A percentile compares a stretch with the other conserved stretches of the same genome.
These are phyloP conservation scores for Ceratocystis colombiana DNA, from an alignment of 2,329 filamentous ascomycete genomes.

Conservation along the genomic window DNA sequence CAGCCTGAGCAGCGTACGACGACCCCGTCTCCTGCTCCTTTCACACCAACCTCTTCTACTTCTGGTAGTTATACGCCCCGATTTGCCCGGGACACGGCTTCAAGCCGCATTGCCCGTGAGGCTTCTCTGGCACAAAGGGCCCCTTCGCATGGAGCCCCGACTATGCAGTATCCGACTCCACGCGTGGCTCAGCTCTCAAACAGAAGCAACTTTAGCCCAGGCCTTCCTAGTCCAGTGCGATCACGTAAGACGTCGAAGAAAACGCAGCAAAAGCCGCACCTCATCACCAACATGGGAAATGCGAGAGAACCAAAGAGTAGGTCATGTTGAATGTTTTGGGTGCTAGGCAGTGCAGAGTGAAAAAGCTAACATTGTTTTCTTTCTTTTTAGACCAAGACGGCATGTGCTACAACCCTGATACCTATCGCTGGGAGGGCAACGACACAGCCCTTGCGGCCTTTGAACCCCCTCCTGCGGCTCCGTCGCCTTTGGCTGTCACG, in stretches of 20 bases:
- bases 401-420: constrained; percentile 87
- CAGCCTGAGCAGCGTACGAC: constrained; percentile 42
- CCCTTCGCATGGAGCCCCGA: constrained; percentile 40
- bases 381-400: constrained; percentile 63
- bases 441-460: constrained; percentile 76
- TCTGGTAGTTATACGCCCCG: constrained; percentile 43
- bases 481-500: constrained; percentile 39
- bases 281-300: constrained; percentile 74
- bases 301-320: constrained; percentile 69
- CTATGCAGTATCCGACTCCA: constrained; percentile 45
- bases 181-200: constrained; percentile 45
- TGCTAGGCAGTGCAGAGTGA: not conserved
- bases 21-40: constrained; percentile 46
- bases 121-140: constrained; percentile 51
- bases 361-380: constrained; percentile 30
- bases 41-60: constrained; percentile 51
- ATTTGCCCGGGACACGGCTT: constrained; percentile 56
- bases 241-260: constrained; percentile 49
- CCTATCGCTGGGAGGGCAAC: constrained; percentile 91
- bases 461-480: constrained; percentile 51
- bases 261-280: constrained; percentile 64
- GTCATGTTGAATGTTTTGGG: not conserved
- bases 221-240: constrained; percentile 38
- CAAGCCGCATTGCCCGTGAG: constrained; percentile 55
- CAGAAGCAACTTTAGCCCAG: constrained; percentile 40